Conservation (phyloP, 2,329 filamentous ascomycete species). For the Monilinia fructicola region DNA sequence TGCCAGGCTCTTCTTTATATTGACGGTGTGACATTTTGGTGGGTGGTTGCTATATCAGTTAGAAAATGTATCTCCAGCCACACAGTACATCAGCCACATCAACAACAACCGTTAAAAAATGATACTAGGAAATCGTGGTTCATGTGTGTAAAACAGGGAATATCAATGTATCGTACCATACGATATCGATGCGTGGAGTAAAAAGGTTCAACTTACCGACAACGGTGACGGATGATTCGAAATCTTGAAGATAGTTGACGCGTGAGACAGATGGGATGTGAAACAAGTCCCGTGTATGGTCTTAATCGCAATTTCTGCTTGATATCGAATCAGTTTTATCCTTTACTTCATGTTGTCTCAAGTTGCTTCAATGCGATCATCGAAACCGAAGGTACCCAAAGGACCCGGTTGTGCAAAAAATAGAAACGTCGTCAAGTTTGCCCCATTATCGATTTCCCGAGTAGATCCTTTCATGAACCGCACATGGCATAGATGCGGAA, state of each 20-base stretch:
- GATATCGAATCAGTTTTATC: constrained; percentile 28
- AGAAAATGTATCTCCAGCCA: constrained; percentile 29
- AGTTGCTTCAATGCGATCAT: constrained; percentile 30
- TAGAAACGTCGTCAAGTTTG: constrained; percentile 25
- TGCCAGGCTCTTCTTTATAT: constrained; percentile 49
- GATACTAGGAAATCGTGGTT: constrained; percentile 13
- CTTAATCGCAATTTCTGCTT: constrained; percentile 28
- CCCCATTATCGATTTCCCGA: constrained; percentile 22
- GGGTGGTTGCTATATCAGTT: constrained; percentile 26
- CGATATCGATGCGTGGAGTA: constrained; percentile 32
- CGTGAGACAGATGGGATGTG: constrained; percentile 26
- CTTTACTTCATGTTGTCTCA: constrained; percentile 25
- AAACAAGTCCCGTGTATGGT: constrained; percentile 32
- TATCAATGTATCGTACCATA: constrained; percentile 28
- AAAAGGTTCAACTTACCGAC: constrained; percentile 33
- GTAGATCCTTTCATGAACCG: constrained; percentile 30
- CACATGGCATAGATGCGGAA: constrained; percentile 27
- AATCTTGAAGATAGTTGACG: constrained; percentile 21
- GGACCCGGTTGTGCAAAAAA: constrained; percentile 32
- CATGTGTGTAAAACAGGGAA: constrained; percentile 28
- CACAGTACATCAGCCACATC: constrained; percentile 24
- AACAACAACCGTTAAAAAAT: constrained; percentile 5
- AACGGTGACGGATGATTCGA: constrained; percentile 5
- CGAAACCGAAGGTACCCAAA: constrained; percentile 30
- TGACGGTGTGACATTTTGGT: constrained; percentile 40